phyloP scores from a whole-genome alignment of 2,329 filamentous ascomycete genomes.

The Pseudogymnoascus sp. region DNA sequence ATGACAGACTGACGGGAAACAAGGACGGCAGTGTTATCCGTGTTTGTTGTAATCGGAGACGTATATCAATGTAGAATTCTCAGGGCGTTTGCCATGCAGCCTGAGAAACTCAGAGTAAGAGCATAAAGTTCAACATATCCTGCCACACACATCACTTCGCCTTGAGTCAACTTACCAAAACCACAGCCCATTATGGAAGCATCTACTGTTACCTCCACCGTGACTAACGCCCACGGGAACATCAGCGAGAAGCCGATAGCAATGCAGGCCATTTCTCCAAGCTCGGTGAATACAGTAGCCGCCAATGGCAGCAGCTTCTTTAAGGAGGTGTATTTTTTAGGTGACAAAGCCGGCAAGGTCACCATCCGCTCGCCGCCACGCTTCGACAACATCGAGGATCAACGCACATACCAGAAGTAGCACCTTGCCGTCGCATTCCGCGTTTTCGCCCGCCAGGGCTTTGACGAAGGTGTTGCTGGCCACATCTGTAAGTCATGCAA shows the following conservation, averaged over 20 bases:
- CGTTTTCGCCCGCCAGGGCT: conserved; percentile 34
- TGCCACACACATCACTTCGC: neutral
- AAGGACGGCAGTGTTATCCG: neutral
- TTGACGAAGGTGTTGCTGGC: conserved; percentile 32
- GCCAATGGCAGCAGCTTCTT: conserved; percentile 9
- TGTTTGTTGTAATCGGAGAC: neutral
- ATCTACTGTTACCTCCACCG: neutral
- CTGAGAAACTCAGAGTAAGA: neutral
- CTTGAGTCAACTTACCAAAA: neutral
- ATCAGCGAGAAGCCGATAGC: neutral
- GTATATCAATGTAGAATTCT: neutral
- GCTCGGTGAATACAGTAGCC: neutral
- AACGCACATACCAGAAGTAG: conserved; percentile 25
- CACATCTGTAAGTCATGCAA: conserved; percentile 29
- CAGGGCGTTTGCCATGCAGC: neutral
- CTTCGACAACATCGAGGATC: conserved; percentile 19
- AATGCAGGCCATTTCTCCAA: neutral
- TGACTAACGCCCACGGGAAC: too few species aligned
- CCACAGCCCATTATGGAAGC: neutral
- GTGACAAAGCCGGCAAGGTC: conserved; percentile 14
- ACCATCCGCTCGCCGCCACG: conserved; percentile 11
- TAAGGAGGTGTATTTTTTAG: conserved; percentile 14
- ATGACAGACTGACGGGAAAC: neutral
- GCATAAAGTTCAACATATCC: neutral
- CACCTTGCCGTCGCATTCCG: conserved; percentile 38